Evolutionary conservation across 768 basidiomycete species (phyloP), one percentile per base, ranked within the genome.

Genomic region (Hygrophorus pudorinus): DNA sequence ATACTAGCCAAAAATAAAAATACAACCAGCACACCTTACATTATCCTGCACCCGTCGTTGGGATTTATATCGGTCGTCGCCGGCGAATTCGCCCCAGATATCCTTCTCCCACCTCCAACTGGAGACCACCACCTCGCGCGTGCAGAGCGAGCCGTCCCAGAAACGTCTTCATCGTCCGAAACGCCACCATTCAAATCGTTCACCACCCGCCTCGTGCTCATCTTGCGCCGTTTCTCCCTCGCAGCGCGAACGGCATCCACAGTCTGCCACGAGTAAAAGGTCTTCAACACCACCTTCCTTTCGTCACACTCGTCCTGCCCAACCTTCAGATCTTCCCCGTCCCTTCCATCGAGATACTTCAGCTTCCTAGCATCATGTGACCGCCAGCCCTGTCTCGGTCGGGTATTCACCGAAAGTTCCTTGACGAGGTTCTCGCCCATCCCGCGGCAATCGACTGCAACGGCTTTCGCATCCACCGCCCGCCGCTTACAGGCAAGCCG

Each of bases 281-380:
- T 79, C 73, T 89, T 89, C 51, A 91, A 56, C 41, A 86, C 81
- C 18, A 90, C 79, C 18, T 80, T 67, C 55, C 54, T 61, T 53
- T 73, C 70, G 50, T 90, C 87, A 55, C 86, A 87, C 59, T 92
- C 89, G 59, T 88, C 83, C 63, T 86, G 80, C 36, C 81, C 83
- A 7, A 77, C 61, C 59, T 74, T 78, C 46, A 84, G 61, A 30
- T 76, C 74, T 49, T 84, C 81, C 20, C 68, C 72, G 56, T 89
- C 86, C 52, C 76, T 63, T 45, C 65, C 76, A 59, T 91, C 88
- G 34, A 88, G 68, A 62, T 75, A 91, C 33, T 62, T 66, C 13
- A 90, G 67, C 57, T 73, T 77, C 47, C 79, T 73, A 34, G 84
- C 82, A 17, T 80, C 81, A 57, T 79, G 79, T n/a, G 75, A 67